Percentiles rank a stretch among this genome's conserved stretches.
Evolutionary conservation across 805 yeast genomes (phyloP).

Genomic region (Cephaloascus fragrans): DNA sequence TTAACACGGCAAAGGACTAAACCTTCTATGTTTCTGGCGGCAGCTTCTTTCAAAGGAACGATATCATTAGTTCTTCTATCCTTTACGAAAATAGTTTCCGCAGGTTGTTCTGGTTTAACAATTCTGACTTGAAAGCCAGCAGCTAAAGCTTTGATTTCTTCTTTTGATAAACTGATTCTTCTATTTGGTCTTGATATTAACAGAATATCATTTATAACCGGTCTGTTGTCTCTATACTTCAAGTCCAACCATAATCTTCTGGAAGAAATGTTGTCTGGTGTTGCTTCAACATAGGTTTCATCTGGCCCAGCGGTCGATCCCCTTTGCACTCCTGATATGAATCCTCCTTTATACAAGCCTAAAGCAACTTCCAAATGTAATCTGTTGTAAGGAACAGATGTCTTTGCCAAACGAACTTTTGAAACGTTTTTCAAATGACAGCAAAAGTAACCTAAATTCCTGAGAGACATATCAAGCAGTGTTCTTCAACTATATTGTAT

Average conservation of each 20-base stretch:
- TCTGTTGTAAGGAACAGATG: conserved; percentile 76
- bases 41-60: conserved; percentile 80
- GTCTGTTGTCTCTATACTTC: conserved; percentile 72
- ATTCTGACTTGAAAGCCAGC: conserved; percentile 67
- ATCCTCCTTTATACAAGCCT: conserved; percentile 86
- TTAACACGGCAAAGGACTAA: conserved; percentile 74
- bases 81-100: conserved; percentile 73
- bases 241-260: conserved; percentile 88
- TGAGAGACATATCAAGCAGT: conserved; percentile 61
- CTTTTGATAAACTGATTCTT: conserved; percentile 49
- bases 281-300: conserved; percentile 56
- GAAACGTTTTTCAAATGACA: conserved; percentile 86
- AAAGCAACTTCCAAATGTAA: conserved; percentile 76
- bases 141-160: conserved; percentile 65
- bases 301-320: conserved; percentile 88
- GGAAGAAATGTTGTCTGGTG: conserved; percentile 78
- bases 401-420: conserved; percentile 59
- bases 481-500: too few relatives aligned
- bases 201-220: conserved; percentile 64
- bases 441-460: conserved; percentile 73
- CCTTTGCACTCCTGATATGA: conserved; percentile 71
- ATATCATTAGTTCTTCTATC: conserved; percentile 37
- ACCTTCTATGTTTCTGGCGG: conserved; percentile 60
- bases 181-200: conserved; percentile 82
- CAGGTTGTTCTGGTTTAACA: conserved; percentile 77